phyloP scores from a whole-genome alignment of 2,329 filamentous ascomycete genomes.

The Ascochyta clinopodiicola region DNA sequence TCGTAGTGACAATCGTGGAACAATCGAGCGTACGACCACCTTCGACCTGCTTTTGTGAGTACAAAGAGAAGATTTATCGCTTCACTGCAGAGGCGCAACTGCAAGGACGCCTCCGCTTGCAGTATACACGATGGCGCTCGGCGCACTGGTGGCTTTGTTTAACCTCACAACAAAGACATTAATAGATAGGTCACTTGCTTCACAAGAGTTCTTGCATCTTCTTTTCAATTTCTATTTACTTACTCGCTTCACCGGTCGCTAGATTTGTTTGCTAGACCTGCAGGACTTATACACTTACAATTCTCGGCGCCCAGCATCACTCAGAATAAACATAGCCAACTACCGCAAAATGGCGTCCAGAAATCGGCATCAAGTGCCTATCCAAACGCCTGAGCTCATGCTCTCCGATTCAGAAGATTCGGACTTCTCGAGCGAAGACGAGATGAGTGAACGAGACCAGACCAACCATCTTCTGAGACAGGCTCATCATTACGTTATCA shows the following conservation, averaged over 20 bases:
- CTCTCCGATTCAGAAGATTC: slow-evolving; percentile 13
- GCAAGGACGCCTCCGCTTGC: slow-evolving; percentile 24
- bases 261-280: slow-evolving; percentile 13
- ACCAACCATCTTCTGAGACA: slow-evolving; percentile 35
- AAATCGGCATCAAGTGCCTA: background rate
- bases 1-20: slow-evolving; percentile 7
- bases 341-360: slow-evolving; percentile 9
- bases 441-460: slow-evolving; percentile 10
- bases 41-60: slow-evolving; percentile 10
- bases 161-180: slow-evolving; percentile 27
- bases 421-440: slow-evolving; percentile 11
- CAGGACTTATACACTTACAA: slow-evolving; percentile 1
- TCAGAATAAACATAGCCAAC: background rate
- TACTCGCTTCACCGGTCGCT: background rate
- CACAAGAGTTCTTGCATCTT: background rate
- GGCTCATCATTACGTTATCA: slow-evolving; percentile 37
- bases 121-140: slow-evolving; percentile 21
- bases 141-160: slow-evolving; percentile 28
- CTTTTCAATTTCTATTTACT: background rate
- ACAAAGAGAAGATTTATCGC: slow-evolving; percentile 27
- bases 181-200: slow-evolving; percentile 2
- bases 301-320: background rate
- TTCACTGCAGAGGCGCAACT: slow-evolving; percentile 18
- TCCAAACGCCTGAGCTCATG: slow-evolving; percentile 7
- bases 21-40: slow-evolving; percentile 7